Base-by-base conservation (phyloP, 768 basidiomycete genomes). In the Mycena venus region DNA sequence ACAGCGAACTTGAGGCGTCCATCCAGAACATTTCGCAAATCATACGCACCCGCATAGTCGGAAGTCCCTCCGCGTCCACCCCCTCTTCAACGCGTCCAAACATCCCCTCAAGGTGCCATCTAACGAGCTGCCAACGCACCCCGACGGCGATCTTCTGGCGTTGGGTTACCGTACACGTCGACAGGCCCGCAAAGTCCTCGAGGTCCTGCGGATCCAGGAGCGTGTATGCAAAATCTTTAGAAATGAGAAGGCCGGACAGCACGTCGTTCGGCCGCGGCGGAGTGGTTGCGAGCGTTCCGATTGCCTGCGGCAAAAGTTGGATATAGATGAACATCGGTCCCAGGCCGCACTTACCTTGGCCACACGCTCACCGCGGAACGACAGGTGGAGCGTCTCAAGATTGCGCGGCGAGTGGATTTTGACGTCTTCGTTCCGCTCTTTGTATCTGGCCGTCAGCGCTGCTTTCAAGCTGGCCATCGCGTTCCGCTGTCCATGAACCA, bases 21-120 rank as follows among this genome's bases (percentile, higher is more conserved):
- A n/a, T n/a, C n/a, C 19, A 58, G 4, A 55, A 29, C 31, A 15
- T 27, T 23, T 25, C 27, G n/a, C 34, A 36, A 23, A 14, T n/a
- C n/a, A n/a, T n/a, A 56, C 29, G 67, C 21, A 95, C 95, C 83
- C 96, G 86, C 89, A 95, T 91, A 10, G 91, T 92, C 31, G 87
- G 88, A 36, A 89, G 83, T 11, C 91, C 92, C 62, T 92, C 90
- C 60, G 89, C 90, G 81, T 95, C 94, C 21, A 89, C 44, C 0
- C 94, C 94, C 59, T 95, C 93, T 70, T 95, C 92, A 1, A 97
- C 90, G 64, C 86, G 90, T 7, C 96, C 96, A 79, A 93, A 98
- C 96, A 98, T 99, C 7, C 98, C 98, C 82, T 99, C 96, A 70
- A 99, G 81, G 84, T 99, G 97, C 98, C 98, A 99, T 73, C 92